Evolutionary conservation across 805 yeast species (phyloP), one percentile per base, ranked within the genome.

Genomic region (Candida suzukii): DNA sequence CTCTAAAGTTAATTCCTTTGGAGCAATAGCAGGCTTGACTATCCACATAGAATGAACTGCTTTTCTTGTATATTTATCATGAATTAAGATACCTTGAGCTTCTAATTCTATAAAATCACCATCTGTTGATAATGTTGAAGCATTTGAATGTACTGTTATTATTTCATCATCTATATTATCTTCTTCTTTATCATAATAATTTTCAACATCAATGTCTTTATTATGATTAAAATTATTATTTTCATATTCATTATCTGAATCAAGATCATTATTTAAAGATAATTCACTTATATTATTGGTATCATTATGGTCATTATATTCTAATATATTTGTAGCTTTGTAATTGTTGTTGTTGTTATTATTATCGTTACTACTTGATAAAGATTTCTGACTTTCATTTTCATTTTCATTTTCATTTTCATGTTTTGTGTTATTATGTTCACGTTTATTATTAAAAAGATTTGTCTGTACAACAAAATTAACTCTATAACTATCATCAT

Each of bases 11-110:
- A 82, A 63, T 3, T 73, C 70, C 41, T 79, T 76, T 3, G 83
- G 65, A 30, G 80, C 82, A 3, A 70, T 65, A 60, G 80, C 83
- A 3, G 95, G 95, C 51, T 85, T 82, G 6, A 93, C 71, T 4
- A 91, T 79, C 98, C 98, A 91, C 85, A 93, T 85, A 1, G 96
- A 80, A 58, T 88, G 95, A 0, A 83, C 69, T 1, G 91, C 90
- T 29, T 72, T 56, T 14, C 72, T 67, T 0, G 79, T 69, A 29
- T 65, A 64, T 2, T 69, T 59, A 54, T 82, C 84, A 47, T 78
- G 83, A 9, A 93, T 81, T 18, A 91, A 60, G 10, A 93, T 82
- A 3, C 99, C 99, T 55, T 91, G 97, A 0, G 96, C 98, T 59
- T 91, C 98, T 31, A 90, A 65, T 49, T 86, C 91, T 9, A 81